Conservation (phyloP, 2,329 filamentous ascomycete genomes). For the Dactylellina parvicollis region DNA sequence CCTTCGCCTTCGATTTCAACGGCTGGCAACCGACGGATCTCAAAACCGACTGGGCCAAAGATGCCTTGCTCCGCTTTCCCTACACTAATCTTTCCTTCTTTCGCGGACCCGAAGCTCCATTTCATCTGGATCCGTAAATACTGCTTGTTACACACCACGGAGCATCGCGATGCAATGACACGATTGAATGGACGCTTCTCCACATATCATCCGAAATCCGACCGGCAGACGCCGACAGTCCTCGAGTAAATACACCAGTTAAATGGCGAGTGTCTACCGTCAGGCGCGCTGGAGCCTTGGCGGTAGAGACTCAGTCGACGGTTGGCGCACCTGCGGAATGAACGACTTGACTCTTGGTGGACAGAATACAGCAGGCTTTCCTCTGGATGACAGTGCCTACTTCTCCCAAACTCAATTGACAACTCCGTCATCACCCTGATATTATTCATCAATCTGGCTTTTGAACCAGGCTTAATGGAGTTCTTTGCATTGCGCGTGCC, state of each 20-base stretch:
- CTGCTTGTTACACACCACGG: too few relatives aligned
- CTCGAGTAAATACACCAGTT: slow-evolving; percentile 9
- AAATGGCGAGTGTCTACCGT: slow-evolving; percentile 13
- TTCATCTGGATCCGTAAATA: too few relatives aligned
- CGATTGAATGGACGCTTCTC: too few relatives aligned
- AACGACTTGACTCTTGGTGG: slow-evolving; percentile 3
- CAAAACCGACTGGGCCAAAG: too few relatives aligned
- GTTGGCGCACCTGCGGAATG: not conserved
- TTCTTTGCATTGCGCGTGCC: too few relatives aligned
- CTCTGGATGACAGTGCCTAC: too few relatives aligned
- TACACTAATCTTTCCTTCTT: not conserved
- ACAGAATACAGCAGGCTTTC: not conserved
- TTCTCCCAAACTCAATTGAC: too few relatives aligned
- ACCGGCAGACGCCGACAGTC: slow-evolving; percentile 7
- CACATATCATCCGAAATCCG: too few relatives aligned
- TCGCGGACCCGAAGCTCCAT: not conserved
- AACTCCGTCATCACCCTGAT: too few relatives aligned
- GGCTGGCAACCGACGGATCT: not conserved
- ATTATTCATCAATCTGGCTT: too few relatives aligned
- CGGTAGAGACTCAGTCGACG: slow-evolving; percentile 1
- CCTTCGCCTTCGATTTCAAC: not conserved
- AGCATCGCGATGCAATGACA: too few relatives aligned
- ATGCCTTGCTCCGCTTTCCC: slow-evolving; percentile 25
- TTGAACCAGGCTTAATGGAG: too few relatives aligned
- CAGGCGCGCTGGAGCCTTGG: slow-evolving; percentile 2